Percentiles rank a stretch among this genome's conserved stretches.
phyloP scores from a whole-genome alignment of 768 basidiomycete genomes.

The Podaxis sp. region DNA sequence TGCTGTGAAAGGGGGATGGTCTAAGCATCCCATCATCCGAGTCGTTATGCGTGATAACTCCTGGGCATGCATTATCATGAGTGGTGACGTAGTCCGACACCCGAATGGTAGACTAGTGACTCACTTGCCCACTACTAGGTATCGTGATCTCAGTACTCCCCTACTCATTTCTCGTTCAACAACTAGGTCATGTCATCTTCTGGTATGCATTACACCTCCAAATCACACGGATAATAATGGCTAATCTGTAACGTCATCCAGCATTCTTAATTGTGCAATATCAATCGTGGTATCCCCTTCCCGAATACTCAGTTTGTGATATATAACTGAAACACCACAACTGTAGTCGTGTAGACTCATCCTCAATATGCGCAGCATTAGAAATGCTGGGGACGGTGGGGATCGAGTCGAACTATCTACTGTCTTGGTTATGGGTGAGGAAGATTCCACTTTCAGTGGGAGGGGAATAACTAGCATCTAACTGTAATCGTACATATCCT shows the following conservation, averaged over 20 bases:
- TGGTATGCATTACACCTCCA: neutral
- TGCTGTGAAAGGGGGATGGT: neutral
- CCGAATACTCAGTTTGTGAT: neutral
- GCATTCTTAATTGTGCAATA: neutral
- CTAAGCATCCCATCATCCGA: neutral
- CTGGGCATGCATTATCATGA: neutral
- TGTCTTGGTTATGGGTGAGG: neutral
- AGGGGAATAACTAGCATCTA: neutral
- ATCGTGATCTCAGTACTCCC: neutral
- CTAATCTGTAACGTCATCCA: neutral
- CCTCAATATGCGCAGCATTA: slow-evolving; percentile 1
- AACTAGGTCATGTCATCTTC: neutral
- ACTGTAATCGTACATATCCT: neutral
- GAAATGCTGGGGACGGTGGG: neutral
- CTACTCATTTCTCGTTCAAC: neutral
- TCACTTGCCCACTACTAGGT: neutral
- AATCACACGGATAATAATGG: neutral
- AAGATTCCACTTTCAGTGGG: neutral
- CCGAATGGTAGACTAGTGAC: neutral
- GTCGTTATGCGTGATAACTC: neutral
- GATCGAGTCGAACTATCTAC: neutral
- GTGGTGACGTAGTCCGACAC: neutral
- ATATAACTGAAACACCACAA: neutral
- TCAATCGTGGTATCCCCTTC: neutral
- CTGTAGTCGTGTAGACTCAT: neutral